Conservation (phyloP, 2,329 filamentous ascomycete species). For the Shiraia bambusicola region DNA sequence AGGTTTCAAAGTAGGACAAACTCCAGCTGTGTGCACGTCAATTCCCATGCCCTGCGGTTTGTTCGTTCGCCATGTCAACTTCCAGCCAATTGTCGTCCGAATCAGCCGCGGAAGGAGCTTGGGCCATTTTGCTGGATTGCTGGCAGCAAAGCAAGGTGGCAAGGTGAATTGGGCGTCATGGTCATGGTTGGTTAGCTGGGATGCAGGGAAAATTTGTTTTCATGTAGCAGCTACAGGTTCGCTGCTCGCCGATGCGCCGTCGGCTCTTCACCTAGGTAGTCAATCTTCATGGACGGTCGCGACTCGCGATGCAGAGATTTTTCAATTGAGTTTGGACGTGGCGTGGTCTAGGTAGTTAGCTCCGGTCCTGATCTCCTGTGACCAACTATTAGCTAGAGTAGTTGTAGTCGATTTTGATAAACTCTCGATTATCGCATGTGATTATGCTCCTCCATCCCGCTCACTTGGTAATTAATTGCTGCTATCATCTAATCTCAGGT, state of each 20-base stretch:
- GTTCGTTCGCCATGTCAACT: slow-evolving; percentile 3
- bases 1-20: too few species aligned
- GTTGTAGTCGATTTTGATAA: too few species aligned
- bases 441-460: too few species aligned
- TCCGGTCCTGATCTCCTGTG: background rate
- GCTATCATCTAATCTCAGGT: too few species aligned
- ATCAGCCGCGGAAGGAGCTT: slow-evolving; percentile 24
- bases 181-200: slow-evolving; percentile 12
- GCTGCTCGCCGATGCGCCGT: slow-evolving; percentile 18
- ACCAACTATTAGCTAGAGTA: background rate
- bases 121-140: background rate
- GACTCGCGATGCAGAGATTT: slow-evolving; percentile 18
- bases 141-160: slow-evolving; percentile 4
- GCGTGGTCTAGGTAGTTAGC: background rate
- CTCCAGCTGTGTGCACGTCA: background rate
- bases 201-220: slow-evolving; percentile 16
- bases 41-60: background rate
- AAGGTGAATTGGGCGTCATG: slow-evolving; percentile 16
- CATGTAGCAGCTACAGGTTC: slow-evolving; percentile 17
- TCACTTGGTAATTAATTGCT: too few species aligned
- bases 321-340: slow-evolving; percentile 2
- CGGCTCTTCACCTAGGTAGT: slow-evolving; percentile 5
- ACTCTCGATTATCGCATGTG: too few species aligned
- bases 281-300: slow-evolving; percentile 1
- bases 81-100: slow-evolving; percentile 23